Percentiles rank a stretch among this genome's conserved stretches.
Conservation (phyloP, 2,329 filamentous ascomycete genomes). For the Cercospora janseana region DNA sequence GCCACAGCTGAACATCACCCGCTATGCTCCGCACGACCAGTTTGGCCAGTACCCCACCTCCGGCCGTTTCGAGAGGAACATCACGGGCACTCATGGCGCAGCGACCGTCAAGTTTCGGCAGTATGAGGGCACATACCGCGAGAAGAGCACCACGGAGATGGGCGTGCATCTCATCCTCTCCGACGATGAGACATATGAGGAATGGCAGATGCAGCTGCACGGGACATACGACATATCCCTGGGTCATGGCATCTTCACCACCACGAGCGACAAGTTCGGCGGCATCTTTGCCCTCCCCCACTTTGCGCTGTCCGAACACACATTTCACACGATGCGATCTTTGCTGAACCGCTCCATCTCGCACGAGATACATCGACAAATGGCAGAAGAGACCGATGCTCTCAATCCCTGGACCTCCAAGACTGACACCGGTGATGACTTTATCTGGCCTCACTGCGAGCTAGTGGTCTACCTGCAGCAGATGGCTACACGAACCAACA, state of each 20-base stretch:
- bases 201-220: conserved; percentile 75
- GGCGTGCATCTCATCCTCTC: conserved; percentile 69
- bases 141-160: conserved; percentile 64
- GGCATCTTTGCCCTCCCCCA: conserved; percentile 89
- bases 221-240: conserved; percentile 83
- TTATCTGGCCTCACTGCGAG: conserved; percentile 75
- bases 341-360: conserved; percentile 73
- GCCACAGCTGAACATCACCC: conserved; percentile 48
- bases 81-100: conserved; percentile 70
- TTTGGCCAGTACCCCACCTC: conserved; percentile 55
- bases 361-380: conserved; percentile 64
- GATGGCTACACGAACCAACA: conserved; percentile 29
- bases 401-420: conserved; percentile 75
- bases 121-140: conserved; percentile 39
- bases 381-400: conserved; percentile 53
- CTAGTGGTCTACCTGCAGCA: conserved; percentile 83
- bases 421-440: conserved; percentile 58
- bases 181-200: conserved; percentile 68
- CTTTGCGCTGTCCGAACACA: conserved; percentile 61
- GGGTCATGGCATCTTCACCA: conserved; percentile 77
- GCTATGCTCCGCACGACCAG: conserved; percentile 62
- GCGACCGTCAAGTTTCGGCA: conserved; percentile 68
- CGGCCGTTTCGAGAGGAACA: conserved; percentile 71
- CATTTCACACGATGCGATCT: conserved; percentile 48
- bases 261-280: conserved; percentile 88